A percentile compares a stretch with the other conserved stretches of the same genome.
phyloP scores from a whole-genome alignment of 2,329 filamentous ascomycete genomes.

The Boeremia lycopersici region DNA sequence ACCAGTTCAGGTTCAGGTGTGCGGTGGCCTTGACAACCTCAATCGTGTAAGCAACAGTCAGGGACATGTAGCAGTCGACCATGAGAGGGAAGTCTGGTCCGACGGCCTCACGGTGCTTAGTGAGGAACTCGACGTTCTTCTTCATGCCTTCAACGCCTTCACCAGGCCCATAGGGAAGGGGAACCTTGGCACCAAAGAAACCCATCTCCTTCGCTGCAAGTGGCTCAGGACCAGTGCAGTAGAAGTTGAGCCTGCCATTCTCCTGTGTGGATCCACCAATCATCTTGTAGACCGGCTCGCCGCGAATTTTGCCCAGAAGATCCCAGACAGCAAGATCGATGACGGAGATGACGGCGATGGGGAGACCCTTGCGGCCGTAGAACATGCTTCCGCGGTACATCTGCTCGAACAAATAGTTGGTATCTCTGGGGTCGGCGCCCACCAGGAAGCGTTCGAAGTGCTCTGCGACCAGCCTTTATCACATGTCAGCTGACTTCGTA shows the following conservation, averaged over 20 bases:
- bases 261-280: constrained; percentile 90
- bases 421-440: constrained; percentile 85
- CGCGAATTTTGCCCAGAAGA: constrained; percentile 85
- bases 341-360: constrained; percentile 89
- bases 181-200: constrained; percentile 89
- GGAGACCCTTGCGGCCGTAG: constrained; percentile 91
- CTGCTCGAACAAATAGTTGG: constrained; percentile 90
- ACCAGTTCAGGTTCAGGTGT: constrained; percentile 92
- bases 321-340: constrained; percentile 95
- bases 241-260: constrained; percentile 73
- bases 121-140: constrained; percentile 90
- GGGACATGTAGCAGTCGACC: constrained; percentile 96
- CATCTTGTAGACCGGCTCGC: constrained; percentile 92
- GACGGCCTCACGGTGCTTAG: constrained; percentile 81
- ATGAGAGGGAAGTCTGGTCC: constrained; percentile 91
- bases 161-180: constrained; percentile 86
- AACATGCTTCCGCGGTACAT: constrained; percentile 98
- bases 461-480: constrained; percentile 71
- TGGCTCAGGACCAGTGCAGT: constrained; percentile 91
- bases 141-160: constrained; percentile 80
- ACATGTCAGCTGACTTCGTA: constrained; percentile 4
- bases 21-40: constrained; percentile 84
- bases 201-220: constrained; percentile 81
- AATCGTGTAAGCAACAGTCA: constrained; percentile 92
- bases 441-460: constrained; percentile 93